These are phyloP conservation scores for Hortiboletus campestris DNA, from an alignment of 768 basidiomycete species.

Conservation along the genomic window DNA sequence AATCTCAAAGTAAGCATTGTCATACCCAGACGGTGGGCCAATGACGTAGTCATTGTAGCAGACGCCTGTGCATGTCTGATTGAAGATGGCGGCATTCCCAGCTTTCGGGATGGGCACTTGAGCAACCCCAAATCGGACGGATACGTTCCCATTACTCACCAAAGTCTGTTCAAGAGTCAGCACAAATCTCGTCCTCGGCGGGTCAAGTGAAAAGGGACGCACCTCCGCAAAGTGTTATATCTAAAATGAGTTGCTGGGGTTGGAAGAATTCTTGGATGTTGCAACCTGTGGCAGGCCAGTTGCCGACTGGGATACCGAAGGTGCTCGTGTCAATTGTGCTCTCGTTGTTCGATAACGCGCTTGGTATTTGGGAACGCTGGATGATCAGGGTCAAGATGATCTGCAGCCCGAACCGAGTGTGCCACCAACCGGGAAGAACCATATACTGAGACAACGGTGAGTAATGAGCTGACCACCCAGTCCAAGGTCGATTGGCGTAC, in stretches of 20 bases:
- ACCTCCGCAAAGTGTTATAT: conserved; percentile 71
- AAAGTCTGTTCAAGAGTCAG: conserved; percentile 27
- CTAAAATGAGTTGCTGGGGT: conserved; percentile 66
- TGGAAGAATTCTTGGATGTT: conserved; percentile 51
- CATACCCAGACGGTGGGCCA: conserved; percentile 58
- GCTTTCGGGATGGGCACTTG: conserved; percentile 39
- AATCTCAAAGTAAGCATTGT: conserved; percentile 73
- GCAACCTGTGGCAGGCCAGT: conserved; percentile 63
- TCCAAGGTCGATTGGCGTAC: conserved; percentile 36
- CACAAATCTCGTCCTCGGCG: conserved; percentile 12
- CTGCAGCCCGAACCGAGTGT: not conserved
- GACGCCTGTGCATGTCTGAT: conserved; percentile 58
- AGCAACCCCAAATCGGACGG: conserved; percentile 3
- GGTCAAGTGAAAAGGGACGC: conserved; percentile 26
- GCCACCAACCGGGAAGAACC: conserved; percentile 31
- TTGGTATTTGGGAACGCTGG: conserved; percentile 44
- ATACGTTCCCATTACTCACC: conserved; percentile 21
- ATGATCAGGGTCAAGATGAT: not conserved
- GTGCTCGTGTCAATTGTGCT: conserved; percentile 52
- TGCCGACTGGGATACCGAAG: conserved; percentile 66
- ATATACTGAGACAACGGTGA: conserved; percentile 18
- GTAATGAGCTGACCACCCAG: not conserved
- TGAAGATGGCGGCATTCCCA: conserved; percentile 49
- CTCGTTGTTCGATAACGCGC: conserved; percentile 44
- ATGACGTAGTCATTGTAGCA: conserved; percentile 74